Percentiles rank a stretch among this genome's conserved stretches.
Conservation (phyloP, 768 basidiomycete species). For the Asterophora parasitica region DNA sequence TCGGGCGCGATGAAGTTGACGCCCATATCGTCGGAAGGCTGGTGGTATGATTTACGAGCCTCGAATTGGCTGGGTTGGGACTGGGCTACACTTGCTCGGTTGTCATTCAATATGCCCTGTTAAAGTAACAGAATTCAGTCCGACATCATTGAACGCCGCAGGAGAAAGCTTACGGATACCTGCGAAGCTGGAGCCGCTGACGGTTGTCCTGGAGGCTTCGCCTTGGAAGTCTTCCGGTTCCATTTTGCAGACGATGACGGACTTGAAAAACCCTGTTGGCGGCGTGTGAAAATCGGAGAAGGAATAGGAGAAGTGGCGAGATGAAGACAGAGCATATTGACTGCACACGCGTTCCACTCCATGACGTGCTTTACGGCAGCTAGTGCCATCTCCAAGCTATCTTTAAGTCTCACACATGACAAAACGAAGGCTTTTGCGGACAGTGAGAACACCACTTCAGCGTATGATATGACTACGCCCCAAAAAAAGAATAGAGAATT, state of each 20-base stretch:
- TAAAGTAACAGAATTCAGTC: slow-evolving; percentile 1
- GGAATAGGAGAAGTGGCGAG: slow-evolving; percentile 10
- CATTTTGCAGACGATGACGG: slow-evolving; percentile 13
- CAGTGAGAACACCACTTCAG: not conserved
- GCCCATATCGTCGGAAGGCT: slow-evolving; percentile 8
- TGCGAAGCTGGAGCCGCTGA: not conserved
- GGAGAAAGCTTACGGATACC: slow-evolving; percentile 10
- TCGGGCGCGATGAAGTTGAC: slow-evolving; percentile 8
- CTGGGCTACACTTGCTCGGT: not conserved
- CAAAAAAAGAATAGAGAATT: not conserved
- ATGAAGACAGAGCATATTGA: slow-evolving; percentile 9
- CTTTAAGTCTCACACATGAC: not conserved
- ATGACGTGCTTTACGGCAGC: slow-evolving; percentile 12
- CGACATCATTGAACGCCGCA: slow-evolving; percentile 5
- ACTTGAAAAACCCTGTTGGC: slow-evolving; percentile 9
- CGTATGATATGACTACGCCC: not conserved
- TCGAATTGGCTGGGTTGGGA: slow-evolving; percentile 1
- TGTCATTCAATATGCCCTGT: slow-evolving; percentile 1
- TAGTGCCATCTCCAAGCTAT: not conserved
- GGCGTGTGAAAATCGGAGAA: slow-evolving; percentile 4
- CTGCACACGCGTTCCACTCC: not conserved
- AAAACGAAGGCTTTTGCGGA: slow-evolving; percentile 3
- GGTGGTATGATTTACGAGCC: not conserved
- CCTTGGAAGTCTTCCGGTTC: slow-evolving; percentile 12
- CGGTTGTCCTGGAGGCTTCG: slow-evolving; percentile 9